phyloP scores from a whole-genome alignment of 768 basidiomycete species.

The Russula ochroleuca region DNA sequence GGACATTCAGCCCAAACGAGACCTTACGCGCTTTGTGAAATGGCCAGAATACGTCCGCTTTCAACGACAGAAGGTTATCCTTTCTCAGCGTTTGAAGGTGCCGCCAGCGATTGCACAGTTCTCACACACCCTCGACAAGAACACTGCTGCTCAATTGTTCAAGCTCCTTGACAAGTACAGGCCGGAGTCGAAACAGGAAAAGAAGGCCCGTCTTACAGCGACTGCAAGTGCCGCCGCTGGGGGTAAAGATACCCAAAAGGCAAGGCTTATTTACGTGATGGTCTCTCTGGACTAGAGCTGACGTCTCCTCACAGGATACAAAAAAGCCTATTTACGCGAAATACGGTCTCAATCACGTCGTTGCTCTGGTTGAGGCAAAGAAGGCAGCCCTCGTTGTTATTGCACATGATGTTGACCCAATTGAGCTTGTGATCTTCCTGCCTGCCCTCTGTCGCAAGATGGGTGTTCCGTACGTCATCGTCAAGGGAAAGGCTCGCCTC shows the following conservation, averaged over 20 bases:
- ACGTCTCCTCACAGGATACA: constrained; percentile 47
- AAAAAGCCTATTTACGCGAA: constrained; percentile 94
- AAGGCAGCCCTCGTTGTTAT: constrained; percentile 95
- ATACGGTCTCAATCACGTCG: constrained; percentile 95
- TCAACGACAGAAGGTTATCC: constrained; percentile 98
- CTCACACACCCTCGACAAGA: constrained; percentile 97
- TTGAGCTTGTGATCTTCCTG: constrained; percentile 88
- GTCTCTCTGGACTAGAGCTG: background rate
- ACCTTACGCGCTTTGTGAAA: constrained; percentile 96
- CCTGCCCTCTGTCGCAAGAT: constrained; percentile 56
- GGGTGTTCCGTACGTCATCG: constrained; percentile 98
- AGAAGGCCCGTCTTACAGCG: constrained; percentile 86
- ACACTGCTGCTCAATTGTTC: constrained; percentile 97
- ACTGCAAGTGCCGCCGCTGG: constrained; percentile 75
- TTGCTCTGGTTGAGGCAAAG: constrained; percentile 77
- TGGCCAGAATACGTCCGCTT: constrained; percentile 99
- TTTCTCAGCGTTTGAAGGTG: constrained; percentile 95
- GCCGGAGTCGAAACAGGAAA: constrained; percentile 93
- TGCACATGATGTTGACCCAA: constrained; percentile 80
- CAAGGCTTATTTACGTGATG: constrained; percentile 25
- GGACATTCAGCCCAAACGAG: constrained; percentile 83
- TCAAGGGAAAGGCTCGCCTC: constrained; percentile 97
- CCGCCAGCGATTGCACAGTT: constrained; percentile 98
- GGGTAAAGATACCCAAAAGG: constrained; percentile 69
- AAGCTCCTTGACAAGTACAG: constrained; percentile 97